Evolutionary conservation across 2,329 filamentous ascomycete genomes (phyloP), one percentile per base, ranked within the genome.

Genomic region (Fusarium ramigenum): DNA sequence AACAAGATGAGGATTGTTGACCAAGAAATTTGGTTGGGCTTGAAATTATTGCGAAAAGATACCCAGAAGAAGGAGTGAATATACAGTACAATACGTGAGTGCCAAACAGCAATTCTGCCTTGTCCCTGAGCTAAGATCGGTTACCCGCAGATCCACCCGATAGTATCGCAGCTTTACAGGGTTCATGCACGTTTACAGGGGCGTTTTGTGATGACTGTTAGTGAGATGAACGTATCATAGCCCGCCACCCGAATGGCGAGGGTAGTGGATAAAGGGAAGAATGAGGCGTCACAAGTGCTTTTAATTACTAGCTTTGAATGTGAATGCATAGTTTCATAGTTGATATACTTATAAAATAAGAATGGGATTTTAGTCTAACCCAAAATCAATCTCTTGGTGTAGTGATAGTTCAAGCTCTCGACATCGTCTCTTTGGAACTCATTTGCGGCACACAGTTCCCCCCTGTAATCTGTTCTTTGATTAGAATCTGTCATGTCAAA

Each of bases 381-480:
- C 5, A 57, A n/a, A 57, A 57, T 23, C 6, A 57, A 36, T 44
- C 18, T 28, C n/a, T 25, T 57, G 6, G 39, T 57, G 16, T 57
- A 57, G n/a, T 21, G 23, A 18, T 57, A 46, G n/a, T 57, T 57
- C 39, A 57, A 57, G 18, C 39, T 46, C n/a, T 57, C 54, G 16
- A 57, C 11, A 36, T 57, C 54, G 15, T 57, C 54, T 9, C 54
- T 43, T 16, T 39, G 39, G 30, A 57, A 57, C 11, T 44, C 39
- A 1, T 21, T 57, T 15, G 14, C 16, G 12, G n/a, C n/a, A 6
- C 8, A 4, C 4, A 57, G 21, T 8, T 57, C 53, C 14, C 18
- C 19, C 12, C 2, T 6, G 9, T 44, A 57, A 28, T 5, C 53
- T 56, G 16, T 12, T 16, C 10, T 11, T 9, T 10, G 7, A 18